Evolutionary conservation across 2,329 filamentous ascomycete genomes (phyloP).

Genomic region (Fusarium caatingaense): DNA sequence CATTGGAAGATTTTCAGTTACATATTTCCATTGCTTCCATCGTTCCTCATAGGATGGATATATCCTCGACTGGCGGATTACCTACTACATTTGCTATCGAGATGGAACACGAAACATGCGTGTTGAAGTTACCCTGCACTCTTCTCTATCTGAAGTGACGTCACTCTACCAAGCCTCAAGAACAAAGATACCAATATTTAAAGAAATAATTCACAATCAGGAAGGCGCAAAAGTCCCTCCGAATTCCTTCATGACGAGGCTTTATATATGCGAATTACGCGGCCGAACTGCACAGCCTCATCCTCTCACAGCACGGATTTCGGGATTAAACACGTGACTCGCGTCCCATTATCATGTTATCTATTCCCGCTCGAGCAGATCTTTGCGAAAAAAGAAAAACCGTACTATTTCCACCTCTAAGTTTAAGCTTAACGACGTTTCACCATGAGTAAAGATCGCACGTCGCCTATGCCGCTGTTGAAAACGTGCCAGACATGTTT

Average conservation of each 20-base stretch:
- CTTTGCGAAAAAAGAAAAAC: neutral
- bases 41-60: neutral
- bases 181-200: neutral
- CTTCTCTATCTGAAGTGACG: neutral
- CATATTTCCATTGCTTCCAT: accelerated
- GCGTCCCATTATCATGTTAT: neutral
- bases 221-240: neutral
- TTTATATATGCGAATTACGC: neutral
- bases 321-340: neutral
- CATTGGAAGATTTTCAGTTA: neutral
- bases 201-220: neutral
- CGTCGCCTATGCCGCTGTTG: neutral
- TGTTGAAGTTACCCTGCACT: neutral
- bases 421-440: neutral
- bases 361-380: neutral
- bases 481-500: slow-evolving; percentile 51
- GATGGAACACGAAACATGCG: neutral
- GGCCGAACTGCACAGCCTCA: slow-evolving; percentile 4
- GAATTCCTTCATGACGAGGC: neutral
- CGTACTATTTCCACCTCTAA: no score
- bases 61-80: neutral
- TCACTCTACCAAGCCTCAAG: neutral
- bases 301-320: neutral
- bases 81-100: neutral
- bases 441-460: slow-evolving; percentile 13